Evolutionary conservation across 164 flowering plant species (phyloP).

Genomic region (Euptelea pleiosperma): DNA sequence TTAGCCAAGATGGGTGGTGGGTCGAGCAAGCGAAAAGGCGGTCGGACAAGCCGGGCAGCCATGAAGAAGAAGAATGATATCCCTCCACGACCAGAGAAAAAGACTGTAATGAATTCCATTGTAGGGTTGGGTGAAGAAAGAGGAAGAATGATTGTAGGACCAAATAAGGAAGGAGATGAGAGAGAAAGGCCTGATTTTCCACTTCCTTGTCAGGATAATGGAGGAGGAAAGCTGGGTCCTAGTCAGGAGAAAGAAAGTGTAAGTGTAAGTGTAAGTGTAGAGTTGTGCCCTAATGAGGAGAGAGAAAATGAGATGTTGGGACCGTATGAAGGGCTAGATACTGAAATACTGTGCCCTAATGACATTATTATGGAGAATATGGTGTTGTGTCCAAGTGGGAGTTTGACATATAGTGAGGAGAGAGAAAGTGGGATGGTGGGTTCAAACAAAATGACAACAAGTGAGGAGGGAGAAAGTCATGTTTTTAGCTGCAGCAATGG

Average conservation of each 20-base stretch:
- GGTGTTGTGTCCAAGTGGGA: too few relatives aligned
- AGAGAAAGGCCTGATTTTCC: slow-evolving; percentile 4
- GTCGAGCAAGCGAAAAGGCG: slow-evolving; percentile 26
- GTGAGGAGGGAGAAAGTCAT: not conserved
- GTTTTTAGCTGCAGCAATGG: slow-evolving; percentile 6
- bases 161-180: slow-evolving; percentile 5
- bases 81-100: slow-evolving; percentile 6
- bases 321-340: not conserved
- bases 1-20: slow-evolving; percentile 6
- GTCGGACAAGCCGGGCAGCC: slow-evolving; percentile 28
- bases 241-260: not conserved
- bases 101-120: not conserved
- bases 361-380: not conserved
- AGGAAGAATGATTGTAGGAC: not conserved
- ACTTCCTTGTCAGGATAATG: not conserved
- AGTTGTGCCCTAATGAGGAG: slow-evolving; percentile 2
- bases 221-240: not conserved
- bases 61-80: slow-evolving; percentile 31
- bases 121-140: slow-evolving; percentile 2
- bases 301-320: slow-evolving; percentile 12
- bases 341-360: not conserved
- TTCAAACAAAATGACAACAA: not conserved
- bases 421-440: slow-evolving; percentile 13
- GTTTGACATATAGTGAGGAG: slow-evolving; percentile 8
- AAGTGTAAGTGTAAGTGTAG: not conserved